Percentiles rank a stretch among this genome's conserved stretches.
phyloP scores from a whole-genome alignment of 1,139 yeast genomes.

The Kodamaea anthophila region DNA sequence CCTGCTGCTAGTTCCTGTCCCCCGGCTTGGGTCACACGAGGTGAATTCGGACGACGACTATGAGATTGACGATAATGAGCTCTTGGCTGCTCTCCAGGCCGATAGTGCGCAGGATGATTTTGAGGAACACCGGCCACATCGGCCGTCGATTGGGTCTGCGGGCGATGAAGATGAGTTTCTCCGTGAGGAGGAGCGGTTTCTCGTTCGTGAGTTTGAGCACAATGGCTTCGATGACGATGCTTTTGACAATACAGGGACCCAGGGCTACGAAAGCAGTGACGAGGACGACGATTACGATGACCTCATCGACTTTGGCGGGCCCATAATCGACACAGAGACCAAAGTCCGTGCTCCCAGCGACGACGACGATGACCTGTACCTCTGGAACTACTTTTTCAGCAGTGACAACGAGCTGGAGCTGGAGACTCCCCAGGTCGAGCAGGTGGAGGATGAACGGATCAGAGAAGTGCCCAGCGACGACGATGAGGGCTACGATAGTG shows the following conservation, averaged over 20 bases:
- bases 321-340: constrained; percentile 16
- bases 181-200: constrained; percentile 41
- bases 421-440: constrained; percentile 4
- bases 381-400: constrained; percentile 52
- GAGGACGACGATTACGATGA: constrained; percentile 29
- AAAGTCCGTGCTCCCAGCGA: constrained; percentile 23
- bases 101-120: constrained; percentile 53
- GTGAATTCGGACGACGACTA: constrained; percentile 60
- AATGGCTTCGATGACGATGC: constrained; percentile 43
- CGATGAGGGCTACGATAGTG: constrained; percentile 35
- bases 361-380: constrained; percentile 48
- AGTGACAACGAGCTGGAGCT: constrained; percentile 31
- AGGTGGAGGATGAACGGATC: constrained; percentile 6
- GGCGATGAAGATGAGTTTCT: constrained; percentile 40
- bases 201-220: constrained; percentile 44
- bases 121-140: constrained; percentile 27
- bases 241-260: constrained; percentile 18
- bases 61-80: constrained; percentile 67
- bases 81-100: constrained; percentile 62
- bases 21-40: constrained; percentile 47
- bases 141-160: constrained; percentile 45
- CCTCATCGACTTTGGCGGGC: constrained; percentile 25
- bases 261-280: constrained; percentile 25
- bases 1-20: constrained; percentile 38
- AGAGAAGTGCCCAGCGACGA: constrained; percentile 6